These are phyloP conservation scores for Euphorbia peplus DNA, from an alignment of 345 rosid genomes.

Conservation along the genomic window DNA sequence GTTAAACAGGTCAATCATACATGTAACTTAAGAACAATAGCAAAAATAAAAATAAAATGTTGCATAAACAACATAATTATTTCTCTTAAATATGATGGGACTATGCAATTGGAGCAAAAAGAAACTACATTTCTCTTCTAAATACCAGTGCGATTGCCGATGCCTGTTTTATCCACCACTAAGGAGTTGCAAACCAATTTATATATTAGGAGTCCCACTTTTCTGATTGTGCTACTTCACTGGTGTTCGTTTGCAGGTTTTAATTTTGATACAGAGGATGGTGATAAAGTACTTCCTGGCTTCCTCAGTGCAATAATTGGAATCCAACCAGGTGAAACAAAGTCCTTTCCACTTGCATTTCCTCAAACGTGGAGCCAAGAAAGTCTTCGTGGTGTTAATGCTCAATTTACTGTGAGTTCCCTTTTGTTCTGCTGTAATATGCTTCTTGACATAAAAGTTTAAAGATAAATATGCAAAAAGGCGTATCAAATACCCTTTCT, in stretches of 20 bases:
- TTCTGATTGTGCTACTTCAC: not conserved
- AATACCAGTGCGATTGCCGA: not conserved
- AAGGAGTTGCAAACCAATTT: not conserved
- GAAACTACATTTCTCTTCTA: too few relatives aligned
- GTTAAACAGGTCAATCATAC: not conserved
- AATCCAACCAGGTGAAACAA: slow-evolving; percentile 68
- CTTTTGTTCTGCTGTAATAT: slow-evolving; percentile 10
- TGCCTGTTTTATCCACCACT: not conserved
- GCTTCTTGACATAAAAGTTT: not conserved
- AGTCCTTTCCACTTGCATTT: slow-evolving; percentile 71
- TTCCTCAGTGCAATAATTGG: slow-evolving; percentile 73
- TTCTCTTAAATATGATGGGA: not conserved
- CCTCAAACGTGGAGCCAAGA: slow-evolving; percentile 93
- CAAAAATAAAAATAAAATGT: too few relatives aligned
- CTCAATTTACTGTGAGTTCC: slow-evolving; percentile 82
- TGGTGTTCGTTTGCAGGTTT: slow-evolving; percentile 48
- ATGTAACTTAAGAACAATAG: not conserved
- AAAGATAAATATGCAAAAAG: slow-evolving; percentile 1
- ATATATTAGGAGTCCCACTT: not conserved
- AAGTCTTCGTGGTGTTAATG: slow-evolving; percentile 70
- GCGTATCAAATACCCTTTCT: not conserved
- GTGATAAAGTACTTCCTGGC: slow-evolving; percentile 74
- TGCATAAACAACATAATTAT: not conserved
- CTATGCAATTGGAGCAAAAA: not conserved
- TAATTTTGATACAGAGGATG: slow-evolving; percentile 88